These are phyloP conservation scores for Capsella rubella DNA, from an alignment of 441 rosid genomes.

Conservation along the genomic window DNA sequence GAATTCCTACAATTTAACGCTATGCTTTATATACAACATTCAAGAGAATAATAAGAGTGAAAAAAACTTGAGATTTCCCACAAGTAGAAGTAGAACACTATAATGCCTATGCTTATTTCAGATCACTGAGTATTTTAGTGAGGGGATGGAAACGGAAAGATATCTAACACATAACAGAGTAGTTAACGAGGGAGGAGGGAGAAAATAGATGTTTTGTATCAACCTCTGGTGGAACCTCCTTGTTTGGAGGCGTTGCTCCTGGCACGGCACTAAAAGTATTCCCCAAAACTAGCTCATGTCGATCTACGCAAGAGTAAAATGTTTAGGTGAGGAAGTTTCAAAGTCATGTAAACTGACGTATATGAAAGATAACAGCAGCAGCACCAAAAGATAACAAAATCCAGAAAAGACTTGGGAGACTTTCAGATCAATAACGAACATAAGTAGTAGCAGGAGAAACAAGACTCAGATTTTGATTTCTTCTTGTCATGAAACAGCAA, in stretches of 20 bases:
- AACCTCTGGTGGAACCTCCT: constrained; percentile 92
- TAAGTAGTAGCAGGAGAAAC: neutral
- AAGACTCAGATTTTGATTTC: neutral
- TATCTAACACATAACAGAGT: neutral
- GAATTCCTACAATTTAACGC: constrained; percentile 64
- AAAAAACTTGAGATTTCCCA: neutral
- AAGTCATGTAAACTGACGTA: neutral
- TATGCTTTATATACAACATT: constrained; percentile 12
- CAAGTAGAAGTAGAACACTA: constrained; percentile 3
- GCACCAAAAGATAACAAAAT: neutral
- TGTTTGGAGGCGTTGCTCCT: constrained; percentile 63
- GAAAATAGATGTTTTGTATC: neutral
- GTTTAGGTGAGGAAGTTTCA: neutral
- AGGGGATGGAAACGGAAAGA: neutral
- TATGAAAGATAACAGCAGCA: constrained; percentile 2
- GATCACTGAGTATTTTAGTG: constrained; percentile 2
- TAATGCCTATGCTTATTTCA: neutral
- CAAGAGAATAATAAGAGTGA: constrained; percentile 11
- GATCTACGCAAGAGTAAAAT: constrained; percentile 57
- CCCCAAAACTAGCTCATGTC: constrained; percentile 87
- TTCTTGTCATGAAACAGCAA: neutral
- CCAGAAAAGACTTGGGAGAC: neutral
- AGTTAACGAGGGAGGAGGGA: neutral
- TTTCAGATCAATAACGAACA: neutral
- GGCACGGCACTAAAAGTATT: constrained; percentile 71